Evolutionary conservation across 2,329 filamentous ascomycete species (phyloP).

Genomic region (Keithomyces neogunnii): DNA sequence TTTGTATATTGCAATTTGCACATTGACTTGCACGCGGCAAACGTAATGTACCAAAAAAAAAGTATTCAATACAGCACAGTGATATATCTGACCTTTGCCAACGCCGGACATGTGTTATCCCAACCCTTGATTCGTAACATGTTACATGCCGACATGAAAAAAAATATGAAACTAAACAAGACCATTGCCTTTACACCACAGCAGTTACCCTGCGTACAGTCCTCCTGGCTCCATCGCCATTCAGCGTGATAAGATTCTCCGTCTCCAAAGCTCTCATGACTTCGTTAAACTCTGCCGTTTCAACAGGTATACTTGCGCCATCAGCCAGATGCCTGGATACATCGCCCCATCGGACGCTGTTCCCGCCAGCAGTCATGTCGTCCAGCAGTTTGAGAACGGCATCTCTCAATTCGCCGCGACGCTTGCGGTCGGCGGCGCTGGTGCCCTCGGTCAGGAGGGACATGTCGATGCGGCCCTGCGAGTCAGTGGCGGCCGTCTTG

Average conservation of each 20-base stretch:
- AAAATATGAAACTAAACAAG: too few relatives aligned
- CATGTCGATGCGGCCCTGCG: conserved; percentile 94
- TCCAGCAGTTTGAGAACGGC: conserved; percentile 70
- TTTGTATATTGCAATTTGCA: neutral
- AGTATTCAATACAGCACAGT: neutral
- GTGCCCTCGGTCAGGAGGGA: conserved; percentile 90
- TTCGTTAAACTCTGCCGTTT: conserved; percentile 74
- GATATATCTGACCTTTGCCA: neutral
- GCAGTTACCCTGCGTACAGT: conserved; percentile 67
- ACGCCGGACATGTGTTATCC: conserved; percentile 3
- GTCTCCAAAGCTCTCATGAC: conserved; percentile 71
- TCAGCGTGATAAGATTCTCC: conserved; percentile 73
- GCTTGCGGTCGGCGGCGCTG: conserved; percentile 73
- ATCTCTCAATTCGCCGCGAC: conserved; percentile 76
- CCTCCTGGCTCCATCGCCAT: conserved; percentile 77
- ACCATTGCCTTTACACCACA: conserved; percentile 20
- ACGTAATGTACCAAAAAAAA: neutral
- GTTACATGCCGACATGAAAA: neutral
- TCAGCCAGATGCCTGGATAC: conserved; percentile 66
- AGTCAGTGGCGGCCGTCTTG: conserved; percentile 94
- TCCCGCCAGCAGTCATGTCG: conserved; percentile 63
- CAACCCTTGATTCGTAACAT: neutral
- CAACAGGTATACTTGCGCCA: conserved; percentile 60
- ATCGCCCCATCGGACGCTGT: conserved; percentile 69
- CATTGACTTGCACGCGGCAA: neutral